Percentiles rank a stretch among this genome's conserved stretches.
phyloP scores from a whole-genome alignment of 2,329 filamentous ascomycete species.

The Colletotrichum graminicola region DNA sequence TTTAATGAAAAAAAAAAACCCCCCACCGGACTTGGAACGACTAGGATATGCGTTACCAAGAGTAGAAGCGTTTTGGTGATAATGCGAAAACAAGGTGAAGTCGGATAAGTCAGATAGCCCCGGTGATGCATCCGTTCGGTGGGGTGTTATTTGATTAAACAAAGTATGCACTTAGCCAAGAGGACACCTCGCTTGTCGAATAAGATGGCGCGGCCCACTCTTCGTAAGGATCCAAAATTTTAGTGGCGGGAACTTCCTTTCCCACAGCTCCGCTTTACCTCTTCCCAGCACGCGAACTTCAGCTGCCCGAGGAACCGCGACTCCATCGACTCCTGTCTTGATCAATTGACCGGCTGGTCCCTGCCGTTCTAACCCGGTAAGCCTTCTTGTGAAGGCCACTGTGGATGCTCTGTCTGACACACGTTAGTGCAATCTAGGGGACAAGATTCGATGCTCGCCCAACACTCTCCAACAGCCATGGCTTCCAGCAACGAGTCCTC shows the following conservation, averaged over 20 bases:
- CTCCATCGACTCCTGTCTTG: conserved; percentile 25
- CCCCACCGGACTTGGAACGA: not conserved
- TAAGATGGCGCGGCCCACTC: not conserved
- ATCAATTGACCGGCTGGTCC: conserved; percentile 23
- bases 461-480: conserved; percentile 38
- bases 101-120: not conserved
- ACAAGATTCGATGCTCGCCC: conserved; percentile 39
- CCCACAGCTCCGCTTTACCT: conserved; percentile 36
- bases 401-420: conserved; percentile 29
- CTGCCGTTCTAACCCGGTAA: conserved; percentile 32
- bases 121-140: not conserved
- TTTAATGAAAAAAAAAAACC: not conserved
- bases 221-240: conserved; percentile 27
- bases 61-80: not conserved
- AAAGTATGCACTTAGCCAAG: not conserved
- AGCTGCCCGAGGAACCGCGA: conserved; percentile 15
- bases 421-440: conserved; percentile 10
- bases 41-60: not conserved
- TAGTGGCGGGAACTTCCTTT: conserved; percentile 42
- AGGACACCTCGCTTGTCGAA: not conserved
- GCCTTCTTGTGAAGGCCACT: conserved; percentile 25
- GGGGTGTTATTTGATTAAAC: not conserved
- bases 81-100: not conserved
- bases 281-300: conserved; percentile 23
- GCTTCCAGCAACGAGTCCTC: conserved; percentile 35